Evolutionary conservation across 768 basidiomycete species (phyloP), one percentile per base, ranked within the genome.

Genomic region (Russula sp.): DNA sequence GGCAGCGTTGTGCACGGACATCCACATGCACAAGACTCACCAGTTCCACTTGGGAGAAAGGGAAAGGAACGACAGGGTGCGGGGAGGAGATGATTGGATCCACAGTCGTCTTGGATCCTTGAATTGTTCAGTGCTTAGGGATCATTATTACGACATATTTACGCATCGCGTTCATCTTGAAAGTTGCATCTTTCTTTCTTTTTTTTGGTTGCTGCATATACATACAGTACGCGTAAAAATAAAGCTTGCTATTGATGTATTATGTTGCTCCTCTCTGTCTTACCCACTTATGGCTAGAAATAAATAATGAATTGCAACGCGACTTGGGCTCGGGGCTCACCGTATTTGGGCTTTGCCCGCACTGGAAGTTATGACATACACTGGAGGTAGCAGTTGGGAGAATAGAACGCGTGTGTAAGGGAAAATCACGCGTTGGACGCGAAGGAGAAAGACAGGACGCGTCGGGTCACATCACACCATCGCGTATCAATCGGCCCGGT

Each of bases 11-110:
- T 42, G 18, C 59, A 54, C 13, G 59, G 55, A 3, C 49, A 46
- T 18, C 54, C 49, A 40, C 36, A 44, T 22, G 30, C 26, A 3
- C 54, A 61, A 60, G 64, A 24, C 2, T 65, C 64, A 18, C 59
- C 59, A 1, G 49, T 56, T 6, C 64, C 59, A 11, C 59, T 61
- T 28, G 64, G 59, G 59, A 65, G 49, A 59, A 65, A 65, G 34
- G 64, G 59, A 16, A 65, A 65, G 9, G 64, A 65, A n/a, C 52
- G 59, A 32, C 64, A 65, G 59, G 59, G 59, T 0, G 22, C 38
- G 1, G 59, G 59, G 32, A 61, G 64, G 55, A 53, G 64, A 34
- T 65, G 49, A 63, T 49, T 24, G 13, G 34, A 40, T 59, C n/a
- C 14, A 3, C 1, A 38, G 9, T 14, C 32, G 5, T 36, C 3